Evolutionary conservation across 2,329 filamentous ascomycete genomes (phyloP), one percentile per base, ranked within the genome.

Genomic region (Aspergillus quadrilineatus): DNA sequence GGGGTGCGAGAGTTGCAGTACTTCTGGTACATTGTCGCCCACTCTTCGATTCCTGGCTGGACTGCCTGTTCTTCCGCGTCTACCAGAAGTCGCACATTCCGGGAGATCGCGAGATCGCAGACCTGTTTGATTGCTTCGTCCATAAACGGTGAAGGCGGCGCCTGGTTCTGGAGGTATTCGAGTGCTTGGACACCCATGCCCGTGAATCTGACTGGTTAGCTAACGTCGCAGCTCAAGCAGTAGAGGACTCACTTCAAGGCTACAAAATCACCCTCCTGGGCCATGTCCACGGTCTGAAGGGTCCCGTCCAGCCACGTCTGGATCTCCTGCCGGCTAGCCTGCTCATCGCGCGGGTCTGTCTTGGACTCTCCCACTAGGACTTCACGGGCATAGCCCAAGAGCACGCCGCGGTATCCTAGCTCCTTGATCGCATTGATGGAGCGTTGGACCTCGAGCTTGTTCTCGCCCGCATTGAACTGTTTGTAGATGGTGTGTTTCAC

Each of bases 391-490:
- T 83, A 84, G 17, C 78, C 77, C 2, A 84, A 71, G 6, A 83
- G 78, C 2, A 83, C 79, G 2, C 82, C 82, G 9, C 77, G 73
- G 60, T 78, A 84, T 14, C 82, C 82, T 17, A 83, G 66, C 0
- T 61, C 58, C 61, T 79, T 80, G 50, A 83, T 78, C 1, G 72
- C 70, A 2, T 69, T 65, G 26, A 81, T 74, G 0, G 77, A 80
- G 4, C 67, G 67, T 32, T 74, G 70, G 1, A 83, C 79, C 54
- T 83, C 80, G 1, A 57, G 53, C 41, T 75, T 73, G 51, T 78
- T 82, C 29, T 77, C 76, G 0, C 82, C 82, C 0, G 81, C 82
- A 59, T 82, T 84, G 67, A 84, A 84, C 46, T 84, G 82, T 56
- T 82, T 77, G 62, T 84, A 84, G 14, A 84, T 73, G 7, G 79